Percentiles rank a stretch among this genome's conserved stretches.
These are phyloP conservation scores for Paramarasmius palmivorus DNA, from an alignment of 1,284 basidiomycete species.

Conservation along the genomic window DNA sequence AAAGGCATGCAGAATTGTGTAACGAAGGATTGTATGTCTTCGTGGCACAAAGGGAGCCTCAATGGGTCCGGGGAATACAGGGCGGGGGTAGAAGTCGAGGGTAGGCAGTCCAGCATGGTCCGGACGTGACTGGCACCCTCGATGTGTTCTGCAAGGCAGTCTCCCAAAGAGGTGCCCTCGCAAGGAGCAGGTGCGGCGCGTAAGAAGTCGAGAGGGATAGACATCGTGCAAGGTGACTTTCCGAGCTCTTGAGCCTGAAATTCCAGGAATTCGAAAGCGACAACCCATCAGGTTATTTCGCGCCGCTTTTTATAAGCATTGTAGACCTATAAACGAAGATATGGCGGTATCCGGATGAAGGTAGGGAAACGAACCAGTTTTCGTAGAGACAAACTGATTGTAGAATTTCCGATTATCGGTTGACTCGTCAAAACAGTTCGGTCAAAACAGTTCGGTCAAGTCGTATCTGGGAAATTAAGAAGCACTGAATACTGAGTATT, in stretches of 20 bases:
- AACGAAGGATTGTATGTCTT: constrained; percentile 34
- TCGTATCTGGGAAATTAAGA: too few species aligned
- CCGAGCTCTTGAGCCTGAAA: neutral
- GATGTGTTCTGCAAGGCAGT: constrained; percentile 31
- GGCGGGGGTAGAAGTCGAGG: constrained; percentile 31
- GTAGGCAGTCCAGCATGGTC: constrained; percentile 39
- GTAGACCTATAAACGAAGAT: too few species aligned
- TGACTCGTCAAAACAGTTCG: too few species aligned
- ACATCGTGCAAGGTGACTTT: constrained; percentile 22
- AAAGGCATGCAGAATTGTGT: constrained; percentile 37
- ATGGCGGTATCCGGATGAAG: too few species aligned
- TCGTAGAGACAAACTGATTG: too few species aligned
- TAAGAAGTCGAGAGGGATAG: constrained; percentile 34
- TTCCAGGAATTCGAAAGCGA: neutral
- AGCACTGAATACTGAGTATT: too few species aligned
- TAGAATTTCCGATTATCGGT: too few species aligned
- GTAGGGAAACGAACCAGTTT: too few species aligned
- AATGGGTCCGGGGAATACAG: constrained; percentile 30
- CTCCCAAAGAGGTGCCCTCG: constrained; percentile 33
- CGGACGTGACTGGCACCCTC: constrained; percentile 26
- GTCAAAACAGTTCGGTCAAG: too few species aligned
- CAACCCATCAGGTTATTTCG: neutral
- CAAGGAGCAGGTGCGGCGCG: constrained; percentile 22
- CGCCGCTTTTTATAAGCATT: constrained; percentile 25
- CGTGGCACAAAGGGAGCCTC: constrained; percentile 29